A percentile compares a stretch with the other conserved stretches of the same genome.
These are phyloP conservation scores for Tricholoma sp. DNA, from an alignment of 768 basidiomycete genomes.

Conservation along the genomic window DNA sequence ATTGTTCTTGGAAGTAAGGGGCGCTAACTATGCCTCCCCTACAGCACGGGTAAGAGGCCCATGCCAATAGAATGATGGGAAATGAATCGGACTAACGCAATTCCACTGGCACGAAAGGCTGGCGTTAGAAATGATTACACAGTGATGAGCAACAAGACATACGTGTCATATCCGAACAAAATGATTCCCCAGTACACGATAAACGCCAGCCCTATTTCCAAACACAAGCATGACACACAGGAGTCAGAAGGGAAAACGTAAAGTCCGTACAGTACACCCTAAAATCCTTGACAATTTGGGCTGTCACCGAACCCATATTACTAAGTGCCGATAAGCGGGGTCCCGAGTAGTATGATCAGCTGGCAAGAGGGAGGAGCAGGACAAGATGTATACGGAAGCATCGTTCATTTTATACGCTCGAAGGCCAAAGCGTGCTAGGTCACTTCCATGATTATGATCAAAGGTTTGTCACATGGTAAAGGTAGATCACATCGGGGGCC, in stretches of 20 bases:
- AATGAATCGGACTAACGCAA: conserved; percentile 12
- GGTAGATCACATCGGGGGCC: no score
- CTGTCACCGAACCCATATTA: not conserved
- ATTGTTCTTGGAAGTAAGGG: conserved; percentile 1
- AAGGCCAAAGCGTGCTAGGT: no score
- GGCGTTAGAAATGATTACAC: not conserved
- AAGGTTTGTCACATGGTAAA: no score
- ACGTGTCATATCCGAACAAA: conserved; percentile 23
- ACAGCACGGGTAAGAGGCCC: not conserved
- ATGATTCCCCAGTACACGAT: conserved; percentile 22
- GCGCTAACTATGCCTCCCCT: conserved; percentile 16
- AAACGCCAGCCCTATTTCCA: conserved; percentile 19
- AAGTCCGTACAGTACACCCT: not conserved
- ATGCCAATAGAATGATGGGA: no score
- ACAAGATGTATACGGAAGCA: no score
- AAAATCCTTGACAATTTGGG: not conserved
- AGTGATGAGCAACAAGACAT: not conserved
- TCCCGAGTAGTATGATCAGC: not conserved
- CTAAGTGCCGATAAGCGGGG: not conserved
- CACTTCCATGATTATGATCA: no score
- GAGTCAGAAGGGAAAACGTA: not conserved
- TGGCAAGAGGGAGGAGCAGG: not conserved
- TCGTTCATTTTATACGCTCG: no score
- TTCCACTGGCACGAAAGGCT: conserved; percentile 10
- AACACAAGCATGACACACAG: not conserved